Evolutionary conservation across 768 basidiomycete species (phyloP).

Genomic region (Leccinum subtestaceum): DNA sequence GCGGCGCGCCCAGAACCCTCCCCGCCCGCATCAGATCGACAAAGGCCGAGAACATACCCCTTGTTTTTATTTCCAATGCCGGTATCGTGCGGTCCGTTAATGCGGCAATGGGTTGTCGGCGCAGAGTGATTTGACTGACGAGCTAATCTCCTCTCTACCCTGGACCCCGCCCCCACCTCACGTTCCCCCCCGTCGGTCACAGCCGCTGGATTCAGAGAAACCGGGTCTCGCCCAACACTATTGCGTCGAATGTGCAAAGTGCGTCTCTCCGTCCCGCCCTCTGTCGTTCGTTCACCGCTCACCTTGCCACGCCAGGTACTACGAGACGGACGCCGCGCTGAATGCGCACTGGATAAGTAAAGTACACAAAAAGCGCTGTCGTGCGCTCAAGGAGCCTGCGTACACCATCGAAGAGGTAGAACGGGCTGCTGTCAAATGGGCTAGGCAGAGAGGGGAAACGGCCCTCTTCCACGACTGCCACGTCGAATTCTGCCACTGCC

Average conservation of each 20-base stretch:
- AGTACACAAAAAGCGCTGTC: constrained; percentile 87
- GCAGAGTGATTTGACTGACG: constrained; percentile 4
- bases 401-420: constrained; percentile 93
- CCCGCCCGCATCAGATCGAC: constrained; percentile 10
- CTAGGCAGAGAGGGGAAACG: constrained; percentile 62
- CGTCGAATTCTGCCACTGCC: constrained; percentile 17
- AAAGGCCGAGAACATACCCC: not conserved
- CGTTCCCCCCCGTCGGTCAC: constrained; percentile 36
- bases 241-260: constrained; percentile 95
- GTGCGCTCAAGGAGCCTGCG: constrained; percentile 77
- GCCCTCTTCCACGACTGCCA: constrained; percentile 21
- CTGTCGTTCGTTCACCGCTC: not conserved
- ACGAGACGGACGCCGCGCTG: constrained; percentile 80
- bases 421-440: constrained; percentile 64
- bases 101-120: constrained; percentile 1
- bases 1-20: constrained; percentile 2
- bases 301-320: constrained; percentile 50
- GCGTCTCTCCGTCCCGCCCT: constrained; percentile 21
- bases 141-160: constrained; percentile 14
- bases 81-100: not conserved
- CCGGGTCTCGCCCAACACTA: constrained; percentile 95
- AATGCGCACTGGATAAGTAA: constrained; percentile 84
- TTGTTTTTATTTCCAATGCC: not conserved
- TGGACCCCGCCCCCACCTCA: constrained; percentile 16
- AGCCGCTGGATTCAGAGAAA: constrained; percentile 82